Evolutionary conservation across 2,329 filamentous ascomycete species (phyloP).

Genomic region (Tetracladium maxilliforme): DNA sequence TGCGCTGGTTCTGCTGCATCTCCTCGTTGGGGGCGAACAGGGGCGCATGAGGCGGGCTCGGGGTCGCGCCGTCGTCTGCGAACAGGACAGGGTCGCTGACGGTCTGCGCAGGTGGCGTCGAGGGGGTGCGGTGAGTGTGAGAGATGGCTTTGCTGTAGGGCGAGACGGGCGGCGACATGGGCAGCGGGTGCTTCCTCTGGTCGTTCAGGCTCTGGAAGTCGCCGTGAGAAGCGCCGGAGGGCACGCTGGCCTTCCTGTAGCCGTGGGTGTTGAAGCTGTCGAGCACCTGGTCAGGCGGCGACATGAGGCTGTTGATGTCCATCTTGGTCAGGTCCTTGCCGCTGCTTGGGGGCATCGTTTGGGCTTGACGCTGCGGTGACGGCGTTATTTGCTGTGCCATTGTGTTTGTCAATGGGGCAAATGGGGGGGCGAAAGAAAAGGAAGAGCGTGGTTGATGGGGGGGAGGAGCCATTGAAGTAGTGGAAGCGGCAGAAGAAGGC

Average conservation of each 20-base stretch:
- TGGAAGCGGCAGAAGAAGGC: neutral
- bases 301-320: conserved; percentile 43
- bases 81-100: conserved; percentile 44
- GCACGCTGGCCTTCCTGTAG: conserved; percentile 7
- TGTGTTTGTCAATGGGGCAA: neutral
- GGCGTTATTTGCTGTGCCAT: neutral
- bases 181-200: conserved; percentile 22
- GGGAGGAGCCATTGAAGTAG: neutral
- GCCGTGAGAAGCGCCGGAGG: conserved; percentile 8
- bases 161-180: conserved; percentile 44
- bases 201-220: conserved; percentile 12
- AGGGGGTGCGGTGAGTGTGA: no score
- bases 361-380: neutral
- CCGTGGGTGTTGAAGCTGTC: conserved; percentile 30
- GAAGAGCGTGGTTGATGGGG: neutral
- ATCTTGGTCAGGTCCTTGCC: conserved; percentile 4
- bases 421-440: neutral
- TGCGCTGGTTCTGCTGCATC: conserved; percentile 23
- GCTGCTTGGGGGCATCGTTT: no score
- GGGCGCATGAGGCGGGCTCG: conserved; percentile 28
- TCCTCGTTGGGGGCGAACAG: conserved; percentile 30
- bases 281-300: conserved; percentile 39
- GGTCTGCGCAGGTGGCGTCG: conserved; percentile 13
- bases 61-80: conserved; percentile 24
- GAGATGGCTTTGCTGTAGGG: conserved; percentile 27